Evolutionary conservation across 2,329 filamentous ascomycete genomes (phyloP).

Genomic region (Colletotrichum tamarilloi): DNA sequence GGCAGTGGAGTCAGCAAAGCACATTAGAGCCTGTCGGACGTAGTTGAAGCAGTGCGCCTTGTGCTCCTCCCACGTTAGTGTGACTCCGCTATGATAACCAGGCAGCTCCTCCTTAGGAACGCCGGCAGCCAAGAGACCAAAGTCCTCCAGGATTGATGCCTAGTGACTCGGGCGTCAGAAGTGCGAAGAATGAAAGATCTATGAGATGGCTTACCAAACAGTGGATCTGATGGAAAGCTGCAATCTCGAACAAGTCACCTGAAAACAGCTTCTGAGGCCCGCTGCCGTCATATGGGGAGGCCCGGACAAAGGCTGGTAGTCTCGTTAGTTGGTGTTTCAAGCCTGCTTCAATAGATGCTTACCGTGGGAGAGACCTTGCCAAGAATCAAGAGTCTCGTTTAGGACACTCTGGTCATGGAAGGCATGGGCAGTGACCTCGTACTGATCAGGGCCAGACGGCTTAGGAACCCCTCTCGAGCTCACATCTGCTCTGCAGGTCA

Average conservation of each 20-base stretch:
- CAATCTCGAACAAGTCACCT: background rate
- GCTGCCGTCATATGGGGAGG: background rate
- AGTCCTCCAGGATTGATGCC: background rate
- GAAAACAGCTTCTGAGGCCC: background rate
- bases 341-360: background rate
- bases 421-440: background rate
- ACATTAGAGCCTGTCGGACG: background rate
- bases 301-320: background rate
- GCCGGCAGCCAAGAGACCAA: background rate
- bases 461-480: background rate
- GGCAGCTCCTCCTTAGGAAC: background rate
- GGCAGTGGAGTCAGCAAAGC: background rate
- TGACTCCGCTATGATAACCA: background rate
- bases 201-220: background rate
- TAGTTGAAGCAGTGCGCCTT: constrained; percentile 9
- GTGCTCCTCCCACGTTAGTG: background rate
- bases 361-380: background rate
- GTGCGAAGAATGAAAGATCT: too few species aligned
- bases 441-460: background rate
- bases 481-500: background rate
- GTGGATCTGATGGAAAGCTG: background rate
- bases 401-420: background rate
- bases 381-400: background rate
- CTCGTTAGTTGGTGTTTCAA: background rate
- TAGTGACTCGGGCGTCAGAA: background rate